Conservation (phyloP, 768 basidiomycete species). For the Postia placenta region DNA sequence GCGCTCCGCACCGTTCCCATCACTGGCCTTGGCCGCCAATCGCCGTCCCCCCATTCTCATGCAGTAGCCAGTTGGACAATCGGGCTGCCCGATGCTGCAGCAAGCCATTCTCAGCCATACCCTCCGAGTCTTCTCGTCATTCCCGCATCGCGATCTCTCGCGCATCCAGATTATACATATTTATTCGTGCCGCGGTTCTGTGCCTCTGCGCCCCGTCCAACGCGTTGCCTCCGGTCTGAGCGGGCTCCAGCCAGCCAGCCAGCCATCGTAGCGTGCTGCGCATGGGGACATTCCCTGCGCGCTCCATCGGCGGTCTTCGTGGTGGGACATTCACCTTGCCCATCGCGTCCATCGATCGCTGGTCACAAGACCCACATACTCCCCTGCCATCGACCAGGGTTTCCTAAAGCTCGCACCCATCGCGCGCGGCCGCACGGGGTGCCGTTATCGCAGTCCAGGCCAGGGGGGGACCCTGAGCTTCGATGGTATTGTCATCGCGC, state of each 20-base stretch:
- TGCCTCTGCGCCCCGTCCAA: background rate
- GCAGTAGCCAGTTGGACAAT: background rate
- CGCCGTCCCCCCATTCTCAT: background rate
- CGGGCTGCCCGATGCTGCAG: background rate
- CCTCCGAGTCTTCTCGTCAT: background rate
- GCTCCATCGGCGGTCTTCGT: background rate
- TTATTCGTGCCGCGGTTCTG: background rate
- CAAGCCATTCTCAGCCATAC: background rate
- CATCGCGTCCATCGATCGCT: background rate
- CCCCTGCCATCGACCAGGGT: background rate
- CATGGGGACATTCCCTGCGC: background rate
- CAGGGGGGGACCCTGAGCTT: no score
- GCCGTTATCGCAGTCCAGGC: no score
- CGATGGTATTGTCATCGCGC: no score
- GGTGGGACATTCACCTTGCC: background rate
- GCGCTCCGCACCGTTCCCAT: no score
- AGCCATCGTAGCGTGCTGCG: no score
- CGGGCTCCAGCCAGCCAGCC: no score
- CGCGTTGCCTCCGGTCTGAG: background rate
- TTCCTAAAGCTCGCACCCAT: background rate
- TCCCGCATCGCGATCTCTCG: background rate
- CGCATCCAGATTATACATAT: background rate
- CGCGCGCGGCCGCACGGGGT: background rate
- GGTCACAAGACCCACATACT: background rate
- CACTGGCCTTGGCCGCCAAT: no score